Evolutionary conservation across 78 protist species (phyloP).

Genomic region (Corallochytrium limacisporum): DNA sequence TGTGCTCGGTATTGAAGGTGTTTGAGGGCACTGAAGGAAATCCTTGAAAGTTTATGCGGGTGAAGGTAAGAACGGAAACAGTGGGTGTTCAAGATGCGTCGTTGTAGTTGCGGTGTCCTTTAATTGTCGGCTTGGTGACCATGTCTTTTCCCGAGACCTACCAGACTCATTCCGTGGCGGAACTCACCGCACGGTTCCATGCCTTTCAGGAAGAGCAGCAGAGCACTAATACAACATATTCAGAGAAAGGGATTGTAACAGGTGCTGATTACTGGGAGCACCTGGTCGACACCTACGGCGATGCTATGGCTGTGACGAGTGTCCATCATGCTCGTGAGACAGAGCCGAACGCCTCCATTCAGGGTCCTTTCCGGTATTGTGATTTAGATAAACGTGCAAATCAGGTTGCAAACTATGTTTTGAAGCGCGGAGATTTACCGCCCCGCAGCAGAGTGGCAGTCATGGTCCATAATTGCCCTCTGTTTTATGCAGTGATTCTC

Average conservation of each 20-base stretch:
- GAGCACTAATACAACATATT: too few species aligned
- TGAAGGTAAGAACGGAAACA: too few species aligned
- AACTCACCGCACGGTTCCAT: too few species aligned
- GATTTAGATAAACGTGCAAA: not conserved
- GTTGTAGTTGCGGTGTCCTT: too few species aligned
- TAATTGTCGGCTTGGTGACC: too few species aligned
- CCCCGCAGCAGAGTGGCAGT: not conserved
- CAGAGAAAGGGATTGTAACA: not conserved
- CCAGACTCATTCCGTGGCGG: too few species aligned
- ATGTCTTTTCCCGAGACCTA: too few species aligned
- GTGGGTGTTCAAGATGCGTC: too few species aligned
- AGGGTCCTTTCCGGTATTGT: not conserved
- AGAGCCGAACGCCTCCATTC: not conserved
- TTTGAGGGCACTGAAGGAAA: too few species aligned
- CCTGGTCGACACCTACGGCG: not conserved
- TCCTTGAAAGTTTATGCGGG: too few species aligned
- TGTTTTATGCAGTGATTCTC: not conserved
- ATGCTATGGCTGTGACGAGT: not conserved
- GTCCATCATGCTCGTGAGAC: not conserved
- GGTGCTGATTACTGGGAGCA: not conserved
- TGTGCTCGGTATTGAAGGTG: too few species aligned
- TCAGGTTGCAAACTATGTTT: not conserved
- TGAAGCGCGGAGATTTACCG: not conserved
- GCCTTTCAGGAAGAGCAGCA: too few species aligned
- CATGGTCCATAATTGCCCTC: not conserved